Evolutionary conservation across 805 yeast genomes (phyloP), one percentile per base, ranked within the genome.

Genomic region (Zygosaccharomyces lentus): DNA sequence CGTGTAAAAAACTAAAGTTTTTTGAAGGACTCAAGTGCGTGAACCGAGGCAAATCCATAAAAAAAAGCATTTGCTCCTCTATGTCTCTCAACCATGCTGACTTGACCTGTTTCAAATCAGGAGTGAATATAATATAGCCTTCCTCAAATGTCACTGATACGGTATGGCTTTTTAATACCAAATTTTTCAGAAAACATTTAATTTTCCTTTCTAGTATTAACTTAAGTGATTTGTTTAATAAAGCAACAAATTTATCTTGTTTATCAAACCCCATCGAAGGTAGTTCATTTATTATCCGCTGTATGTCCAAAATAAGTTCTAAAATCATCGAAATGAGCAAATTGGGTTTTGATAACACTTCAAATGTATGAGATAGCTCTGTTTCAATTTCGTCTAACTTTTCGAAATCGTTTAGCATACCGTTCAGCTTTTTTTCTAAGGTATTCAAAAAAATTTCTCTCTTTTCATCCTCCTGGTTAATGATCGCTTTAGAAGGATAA

Each of bases 381-480:
- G 5, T n/a, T 21, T 52, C 56, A n/a, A 38, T 24, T 5, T 19
- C 21, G 15, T 37, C 67, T 2, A 74, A 65, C 4, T 58, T 52
- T 15, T 75, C 64, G 9, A 82, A 46, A 12, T 67, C 67, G 29
- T 69, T 71, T 9, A 57, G 53, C 2, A 61, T 37, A 13, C 54
- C 52, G 2, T 54, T 57, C 10, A 66, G 65, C 6, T 65, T 55
- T 5, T 62, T 64, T 24, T 69, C 63, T 23, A 78, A 57, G 39
- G 80, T 85, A 31, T 71, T n/a, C 15, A 35, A 23, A 9, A 21
- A 4, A 6, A 19, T 30, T 16, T 32, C n/a, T 9, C 21, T 24
- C 17, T 10, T 13, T 5, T 12, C 27, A 15, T 30, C 13, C 9
- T 29, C 30, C 9, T 13, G 13, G 10, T 73, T 0, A 72, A 62